Evolutionary conservation across 169 alveolate species (phyloP).

Genomic region (Babesia sp.): DNA sequence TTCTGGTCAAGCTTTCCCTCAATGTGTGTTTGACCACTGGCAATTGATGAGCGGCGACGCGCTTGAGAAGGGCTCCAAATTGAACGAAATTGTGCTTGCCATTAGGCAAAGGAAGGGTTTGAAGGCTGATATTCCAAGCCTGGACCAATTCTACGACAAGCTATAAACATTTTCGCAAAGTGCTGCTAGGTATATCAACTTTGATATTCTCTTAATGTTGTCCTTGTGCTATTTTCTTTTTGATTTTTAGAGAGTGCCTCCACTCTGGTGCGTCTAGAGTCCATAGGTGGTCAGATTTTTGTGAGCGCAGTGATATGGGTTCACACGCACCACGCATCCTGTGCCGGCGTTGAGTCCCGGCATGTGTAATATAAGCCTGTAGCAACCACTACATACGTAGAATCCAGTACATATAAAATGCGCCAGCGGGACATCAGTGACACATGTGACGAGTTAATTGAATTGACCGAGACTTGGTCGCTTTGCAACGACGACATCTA

Average conservation of each 20-base stretch:
- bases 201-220: not conserved
- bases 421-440: conserved; percentile 7
- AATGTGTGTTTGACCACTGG: conserved; percentile 99
- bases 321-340: too few relatives aligned
- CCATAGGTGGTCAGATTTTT: too few relatives aligned
- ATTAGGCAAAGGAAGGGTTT: conserved; percentile 98
- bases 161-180: conserved; percentile 75
- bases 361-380: not conserved
- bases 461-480: conserved; percentile 65
- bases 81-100: conserved; percentile 88
- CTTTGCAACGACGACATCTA: conserved; percentile 59
- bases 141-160: conserved; percentile 95
- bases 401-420: not conserved
- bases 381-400: not conserved
- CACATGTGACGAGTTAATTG: conserved; percentile 26
- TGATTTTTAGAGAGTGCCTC: too few relatives aligned
- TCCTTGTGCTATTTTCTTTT: not conserved
- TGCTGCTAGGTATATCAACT: not conserved
- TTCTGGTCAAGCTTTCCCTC: conserved; percentile 99
- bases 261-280: too few relatives aligned
- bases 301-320: too few relatives aligned
- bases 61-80: conserved; percentile 94
- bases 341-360: too few relatives aligned
- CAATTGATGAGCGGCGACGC: conserved; percentile 94
- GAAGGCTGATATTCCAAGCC: conserved; percentile 94